Conservation (phyloP, 225 moss, liverwort and hornwort species). For the Pleurozium schreberi region DNA sequence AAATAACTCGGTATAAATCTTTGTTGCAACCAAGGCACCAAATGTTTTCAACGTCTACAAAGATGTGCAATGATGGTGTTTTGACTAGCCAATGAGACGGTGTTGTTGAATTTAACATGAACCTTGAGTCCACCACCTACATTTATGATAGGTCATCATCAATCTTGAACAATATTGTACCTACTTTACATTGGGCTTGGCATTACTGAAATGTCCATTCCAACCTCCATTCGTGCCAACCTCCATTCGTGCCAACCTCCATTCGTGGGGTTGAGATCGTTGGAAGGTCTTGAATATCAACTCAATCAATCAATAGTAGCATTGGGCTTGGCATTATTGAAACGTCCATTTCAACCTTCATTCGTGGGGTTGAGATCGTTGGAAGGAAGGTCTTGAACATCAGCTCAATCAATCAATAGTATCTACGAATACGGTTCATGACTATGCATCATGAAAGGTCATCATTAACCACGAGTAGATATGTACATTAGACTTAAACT, state of each 20-base stretch:
- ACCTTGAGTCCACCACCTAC: not conserved
- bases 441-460: not conserved
- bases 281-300: not conserved
- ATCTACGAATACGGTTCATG: not conserved
- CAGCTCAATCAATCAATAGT: not conserved
- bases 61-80: no score
- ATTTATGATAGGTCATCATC: not conserved
- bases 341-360: not conserved
- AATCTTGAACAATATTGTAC: not conserved
- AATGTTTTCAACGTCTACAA: fast-evolving
- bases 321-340: not conserved
- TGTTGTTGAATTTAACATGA: not conserved
- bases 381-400: not conserved
- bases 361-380: not conserved
- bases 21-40: not conserved
- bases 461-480: not conserved
- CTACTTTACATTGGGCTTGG: fast-evolving
- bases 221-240: fast-evolving
- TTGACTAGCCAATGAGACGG: not conserved
- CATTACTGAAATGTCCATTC: not conserved
- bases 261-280: no score
- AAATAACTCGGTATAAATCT: no score
- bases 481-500: no score
- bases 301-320: not conserved
- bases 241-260: not conserved